Evolutionary conservation across 2,329 filamentous ascomycete species (phyloP), one percentile per base, ranked within the genome.

Genomic region (Neonectria coccinea): DNA sequence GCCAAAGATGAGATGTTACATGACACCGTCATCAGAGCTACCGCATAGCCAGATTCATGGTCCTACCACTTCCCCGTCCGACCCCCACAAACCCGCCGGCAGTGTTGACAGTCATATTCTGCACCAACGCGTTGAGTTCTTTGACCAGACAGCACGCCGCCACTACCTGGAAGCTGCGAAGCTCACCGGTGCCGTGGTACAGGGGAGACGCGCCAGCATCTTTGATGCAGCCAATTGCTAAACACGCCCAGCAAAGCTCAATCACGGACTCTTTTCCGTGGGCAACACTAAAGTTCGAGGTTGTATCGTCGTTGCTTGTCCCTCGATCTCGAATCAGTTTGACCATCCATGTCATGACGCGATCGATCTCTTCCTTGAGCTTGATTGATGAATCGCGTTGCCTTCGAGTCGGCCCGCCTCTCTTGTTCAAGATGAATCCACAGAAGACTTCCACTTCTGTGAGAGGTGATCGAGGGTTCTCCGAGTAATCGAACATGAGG

Each of bases 391-490:
- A 78, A 51, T 88, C 85, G 3, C 84, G 81, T 67, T 88, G 84
- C 2, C 84, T 81, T 10, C 77, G 76, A 0, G 82, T 85, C 73
- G 86, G 85, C 0, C 77, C 68, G 0, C 85, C 85, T 0, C 74
- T 76, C 65, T 81, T 84, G 74, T 84, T 87, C 44, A 86, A 74
- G n/a, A 88, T 82, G n/a, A 79, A 82, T 9, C 86, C 86, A 25
- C 85, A 85, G 57, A 87, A 87, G 0, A 85, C 84, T 63, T 88
- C 86, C 0, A 85, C 75, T 69, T 88, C 86, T 0, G 75, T 80
- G 8, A 88, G 75, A 0, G 77, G 75, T 18, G 74, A 73, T 7
- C 78, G 77, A 0, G 84, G 79, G 47, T 85, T 83, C 6, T 85
- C 81, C 0, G 85, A 79, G 33, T 76, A 84, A 2, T 82, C 62